These are phyloP conservation scores for Candolleomyces efflorescens DNA, from an alignment of 768 basidiomycete species.

Conservation along the genomic window DNA sequence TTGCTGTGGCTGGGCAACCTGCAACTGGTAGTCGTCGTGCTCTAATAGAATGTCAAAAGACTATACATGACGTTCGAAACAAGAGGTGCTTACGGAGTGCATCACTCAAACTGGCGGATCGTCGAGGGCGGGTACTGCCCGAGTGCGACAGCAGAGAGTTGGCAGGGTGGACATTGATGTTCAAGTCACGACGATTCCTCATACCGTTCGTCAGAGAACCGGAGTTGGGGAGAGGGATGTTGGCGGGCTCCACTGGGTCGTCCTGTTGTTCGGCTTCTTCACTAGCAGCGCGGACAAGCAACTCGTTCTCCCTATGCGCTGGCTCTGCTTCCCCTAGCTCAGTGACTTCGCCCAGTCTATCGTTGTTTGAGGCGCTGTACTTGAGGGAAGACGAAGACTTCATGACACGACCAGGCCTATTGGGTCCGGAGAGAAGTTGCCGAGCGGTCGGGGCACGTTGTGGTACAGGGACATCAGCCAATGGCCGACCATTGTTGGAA, in stretches of 20 bases:
- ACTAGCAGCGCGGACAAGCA: constrained; percentile 14
- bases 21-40: constrained; percentile 36
- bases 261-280: constrained; percentile 32
- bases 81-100: constrained; percentile 35
- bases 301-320: constrained; percentile 34
- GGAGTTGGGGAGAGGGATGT: constrained; percentile 20
- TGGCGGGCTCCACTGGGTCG: constrained; percentile 24
- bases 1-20: constrained; percentile 32
- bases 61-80: not conserved
- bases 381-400: constrained; percentile 33
- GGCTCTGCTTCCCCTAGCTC: constrained; percentile 8
- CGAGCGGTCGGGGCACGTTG: constrained; percentile 32
- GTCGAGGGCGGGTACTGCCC: constrained; percentile 52
- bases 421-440: constrained; percentile 41
- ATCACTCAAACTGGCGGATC: constrained; percentile 78
- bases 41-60: constrained; percentile 15
- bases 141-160: constrained; percentile 35
- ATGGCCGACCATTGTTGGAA: constrained; percentile 20
- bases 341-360: constrained; percentile 33
- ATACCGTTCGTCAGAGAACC: constrained; percentile 13
- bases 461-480: constrained; percentile 29
- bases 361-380: constrained; percentile 30
- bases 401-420: constrained; percentile 46
- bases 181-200: constrained; percentile 14
- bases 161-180: constrained; percentile 18